Base-by-base conservation (phyloP, 164 flowering plant species). In the Vitis riparia region DNA sequence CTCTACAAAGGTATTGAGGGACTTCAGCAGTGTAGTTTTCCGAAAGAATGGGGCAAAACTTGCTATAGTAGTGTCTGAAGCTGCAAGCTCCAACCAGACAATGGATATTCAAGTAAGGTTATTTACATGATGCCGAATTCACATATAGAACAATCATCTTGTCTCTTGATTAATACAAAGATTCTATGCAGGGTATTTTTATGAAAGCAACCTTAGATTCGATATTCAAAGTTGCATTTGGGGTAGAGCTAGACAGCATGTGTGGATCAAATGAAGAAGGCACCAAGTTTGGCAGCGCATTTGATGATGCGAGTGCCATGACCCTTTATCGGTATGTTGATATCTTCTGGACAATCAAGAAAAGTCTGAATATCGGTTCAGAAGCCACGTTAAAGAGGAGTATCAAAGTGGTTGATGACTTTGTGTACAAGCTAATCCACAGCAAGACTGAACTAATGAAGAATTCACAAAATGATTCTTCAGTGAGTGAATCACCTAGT, bases 201-300 rank as follows among this genome's bases (percentile, higher is more conserved):
- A 87, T 88, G 94, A 89, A 81, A 69, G 78, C 89, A 9, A 85
- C 89, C 9, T 55, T 92, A 64, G 97, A 92, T 70, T 92, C 97
- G 0, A 85, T 92, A 56, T 88, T 86, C 80, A 81, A 80, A 71
- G 93, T 92, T 63, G 90, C 82, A 29, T 88, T 92, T 66, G 97
- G 94, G 5, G 71, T 84, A 69, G 93, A 90, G 58, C 76, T 88
- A 15, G 87, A 86, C 72, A 80, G 77, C 75, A 78, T 88, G 85
- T 78, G 82, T 67, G 91, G 90, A 19, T 78, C 89, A 19, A 80
- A 51, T 67, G 85, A 83, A 68, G 90, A 83, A 71, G 85, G 87
- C 11, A 56, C 55, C 1, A 17, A 14, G 5, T 91, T 87, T 70
- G 64, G 72, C 65, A 60, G 65, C 12, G 87, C 91, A 53, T 86